Evolutionary conservation across 192 early-diverging fungal genomes (phyloP).

Genomic region (Dissophora globulifera): DNA sequence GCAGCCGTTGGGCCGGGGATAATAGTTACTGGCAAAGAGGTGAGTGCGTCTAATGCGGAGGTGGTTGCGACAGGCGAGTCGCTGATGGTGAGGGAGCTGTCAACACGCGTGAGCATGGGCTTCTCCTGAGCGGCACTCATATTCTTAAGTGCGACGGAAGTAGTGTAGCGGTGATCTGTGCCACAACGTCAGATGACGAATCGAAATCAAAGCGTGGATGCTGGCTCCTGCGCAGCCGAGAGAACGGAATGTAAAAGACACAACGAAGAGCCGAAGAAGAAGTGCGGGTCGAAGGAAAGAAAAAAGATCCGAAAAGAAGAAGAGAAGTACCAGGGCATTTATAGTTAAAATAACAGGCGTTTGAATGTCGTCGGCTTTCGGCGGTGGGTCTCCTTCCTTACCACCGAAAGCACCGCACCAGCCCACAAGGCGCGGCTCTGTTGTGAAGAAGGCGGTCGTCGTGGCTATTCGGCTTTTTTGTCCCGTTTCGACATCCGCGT

Average conservation of each 20-base stretch:
- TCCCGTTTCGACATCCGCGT: too few species aligned
- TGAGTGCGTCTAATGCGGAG: too few species aligned
- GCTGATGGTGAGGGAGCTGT: neutral
- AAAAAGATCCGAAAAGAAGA: slow-evolving; percentile 30
- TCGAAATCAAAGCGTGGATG: too few species aligned
- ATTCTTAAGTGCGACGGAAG: too few species aligned
- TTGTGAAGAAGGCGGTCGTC: neutral
- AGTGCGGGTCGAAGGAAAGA: too few species aligned
- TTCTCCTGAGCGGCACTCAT: neutral
- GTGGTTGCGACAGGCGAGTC: neutral
- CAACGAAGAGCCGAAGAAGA: neutral
- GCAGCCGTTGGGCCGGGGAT: neutral
- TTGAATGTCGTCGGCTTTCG: too few species aligned
- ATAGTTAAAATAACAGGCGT: too few species aligned
- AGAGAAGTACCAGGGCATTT: slow-evolving; percentile 27
- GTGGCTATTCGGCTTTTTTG: slow-evolving; percentile 26
- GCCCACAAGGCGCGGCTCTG: too few species aligned
- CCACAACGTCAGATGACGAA: too few species aligned
- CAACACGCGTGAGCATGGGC: neutral
- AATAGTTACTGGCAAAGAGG: neutral
- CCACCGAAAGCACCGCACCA: neutral
- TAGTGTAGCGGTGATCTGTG: too few species aligned
- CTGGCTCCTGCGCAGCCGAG: too few species aligned
- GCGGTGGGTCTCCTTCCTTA: slow-evolving; percentile 1
- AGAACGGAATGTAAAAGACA: neutral